Percentiles rank a stretch among this genome's conserved stretches.
Evolutionary conservation across 2,329 filamentous ascomycete species (phyloP).

Genomic region (Teratosphaeria pseudoeucalypti): DNA sequence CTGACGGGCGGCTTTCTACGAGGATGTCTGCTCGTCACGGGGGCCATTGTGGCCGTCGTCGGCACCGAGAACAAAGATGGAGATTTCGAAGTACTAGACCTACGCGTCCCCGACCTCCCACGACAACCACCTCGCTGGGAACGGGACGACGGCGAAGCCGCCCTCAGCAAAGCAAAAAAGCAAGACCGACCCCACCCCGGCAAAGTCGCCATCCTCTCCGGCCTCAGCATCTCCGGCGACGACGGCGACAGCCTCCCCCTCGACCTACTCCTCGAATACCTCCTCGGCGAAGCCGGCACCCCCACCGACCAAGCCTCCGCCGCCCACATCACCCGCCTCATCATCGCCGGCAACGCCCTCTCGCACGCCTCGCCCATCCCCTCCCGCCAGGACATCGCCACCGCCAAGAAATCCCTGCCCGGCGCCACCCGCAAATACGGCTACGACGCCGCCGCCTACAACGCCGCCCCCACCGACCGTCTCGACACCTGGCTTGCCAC

Average conservation of each 20-base stretch:
- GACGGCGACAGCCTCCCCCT: conserved; percentile 60
- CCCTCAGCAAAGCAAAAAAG: conserved; percentile 16
- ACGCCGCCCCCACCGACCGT: conserved; percentile 70
- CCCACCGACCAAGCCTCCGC: conserved; percentile 48
- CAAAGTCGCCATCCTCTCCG: conserved; percentile 83
- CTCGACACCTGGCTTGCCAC: conserved; percentile 74
- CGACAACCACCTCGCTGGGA: conserved; percentile 75
- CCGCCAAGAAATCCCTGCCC: conserved; percentile 31
- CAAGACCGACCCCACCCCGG: conserved; percentile 38
- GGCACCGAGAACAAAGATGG: conserved; percentile 88
- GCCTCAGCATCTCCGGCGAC: conserved; percentile 69
- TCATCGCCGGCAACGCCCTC: conserved; percentile 88
- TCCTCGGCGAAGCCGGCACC: conserved; percentile 70
- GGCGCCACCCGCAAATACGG: conserved; percentile 72
- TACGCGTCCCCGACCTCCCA: conserved; percentile 78
- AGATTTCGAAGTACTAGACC: conserved; percentile 83
- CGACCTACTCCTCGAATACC: conserved; percentile 71
- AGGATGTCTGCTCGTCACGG: conserved; percentile 69
- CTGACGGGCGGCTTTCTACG: conserved; percentile 62
- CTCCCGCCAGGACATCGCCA: conserved; percentile 35
- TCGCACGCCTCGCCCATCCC: conserved; percentile 38
- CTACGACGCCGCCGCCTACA: conserved; percentile 83
- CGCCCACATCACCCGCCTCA: conserved; percentile 65
- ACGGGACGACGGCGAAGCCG: conserved; percentile 42
- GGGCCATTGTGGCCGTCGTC: conserved; percentile 86